Conservation (phyloP, 2,329 filamentous ascomycete species). For the Keithomyces neogunnii region DNA sequence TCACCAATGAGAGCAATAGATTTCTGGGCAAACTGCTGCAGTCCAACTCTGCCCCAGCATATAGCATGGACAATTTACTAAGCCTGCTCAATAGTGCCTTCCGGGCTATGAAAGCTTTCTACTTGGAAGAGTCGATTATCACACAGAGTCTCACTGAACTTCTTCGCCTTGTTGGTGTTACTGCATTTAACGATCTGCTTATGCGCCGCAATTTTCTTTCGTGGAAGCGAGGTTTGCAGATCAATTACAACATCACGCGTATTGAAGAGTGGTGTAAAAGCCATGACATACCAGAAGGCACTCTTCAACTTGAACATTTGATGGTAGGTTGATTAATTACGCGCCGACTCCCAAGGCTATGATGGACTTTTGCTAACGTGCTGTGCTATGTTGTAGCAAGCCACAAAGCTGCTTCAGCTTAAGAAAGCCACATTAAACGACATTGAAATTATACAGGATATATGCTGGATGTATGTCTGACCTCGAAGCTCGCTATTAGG, state of each 20-base stretch:
- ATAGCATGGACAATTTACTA: conserved; percentile 98
- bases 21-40: conserved; percentile 96
- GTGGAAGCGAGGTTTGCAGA: conserved; percentile 98
- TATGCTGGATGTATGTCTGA: conserved; percentile 91
- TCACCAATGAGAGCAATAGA: conserved; percentile 96
- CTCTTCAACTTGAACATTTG: conserved; percentile 90
- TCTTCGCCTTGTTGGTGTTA: conserved; percentile 86
- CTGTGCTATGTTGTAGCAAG: conserved; percentile 45
- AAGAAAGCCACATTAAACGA: conserved; percentile 99
- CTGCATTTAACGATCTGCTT: conserved; percentile 94
- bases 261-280: conserved; percentile 99
- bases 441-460: conserved; percentile 99
- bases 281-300: conserved; percentile 98
- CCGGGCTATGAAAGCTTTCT: conserved; percentile 98
- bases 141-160: conserved; percentile 93
- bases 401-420: conserved; percentile 92
- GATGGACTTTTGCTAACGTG: conserved; percentile 30
- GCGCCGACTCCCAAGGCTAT: conserved; percentile 7
- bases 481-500: not conserved
- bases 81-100: conserved; percentile 94
- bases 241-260: conserved; percentile 99
- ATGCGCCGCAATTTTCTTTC: conserved; percentile 98
- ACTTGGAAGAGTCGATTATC: conserved; percentile 92
- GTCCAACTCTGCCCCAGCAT: conserved; percentile 84
- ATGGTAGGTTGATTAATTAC: conserved; percentile 54